Conservation (phyloP, 495 filamentous ascomycete species). For the Xylaria intraflava region DNA sequence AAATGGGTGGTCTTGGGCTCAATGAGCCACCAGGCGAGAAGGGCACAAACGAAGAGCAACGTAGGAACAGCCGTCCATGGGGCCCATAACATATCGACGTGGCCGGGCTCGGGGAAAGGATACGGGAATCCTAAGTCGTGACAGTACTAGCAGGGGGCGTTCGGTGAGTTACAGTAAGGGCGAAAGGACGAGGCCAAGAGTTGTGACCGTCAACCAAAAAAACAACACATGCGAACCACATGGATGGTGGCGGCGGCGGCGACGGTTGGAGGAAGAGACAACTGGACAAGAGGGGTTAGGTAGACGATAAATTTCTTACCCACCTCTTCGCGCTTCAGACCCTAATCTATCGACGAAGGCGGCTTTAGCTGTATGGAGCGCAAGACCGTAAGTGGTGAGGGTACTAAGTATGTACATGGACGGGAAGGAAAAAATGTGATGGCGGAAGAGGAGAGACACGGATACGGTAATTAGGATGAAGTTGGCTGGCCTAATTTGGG, state of each 20-base stretch:
- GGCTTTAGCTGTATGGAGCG: neutral
- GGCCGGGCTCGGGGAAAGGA: conserved; percentile 16
- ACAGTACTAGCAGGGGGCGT: neutral
- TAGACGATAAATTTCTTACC: neutral
- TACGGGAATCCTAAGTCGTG: neutral
- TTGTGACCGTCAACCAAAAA: neutral
- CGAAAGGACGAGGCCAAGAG: neutral
- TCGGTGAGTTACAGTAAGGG: neutral
- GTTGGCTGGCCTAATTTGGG: no score
- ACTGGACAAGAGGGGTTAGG: neutral
- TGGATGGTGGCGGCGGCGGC: neutral
- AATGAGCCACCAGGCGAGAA: conserved; percentile 44
- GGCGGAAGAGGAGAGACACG: neutral
- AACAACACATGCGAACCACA: neutral
- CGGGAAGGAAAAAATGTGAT: neutral
- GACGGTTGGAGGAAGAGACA: neutral
- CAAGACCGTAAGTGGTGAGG: no score
- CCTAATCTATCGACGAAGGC: neutral
- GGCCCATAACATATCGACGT: conserved; percentile 47
- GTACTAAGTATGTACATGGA: neutral
- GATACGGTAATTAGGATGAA: no score
- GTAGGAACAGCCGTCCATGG: conserved; percentile 43
- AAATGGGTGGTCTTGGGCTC: conserved; percentile 41
- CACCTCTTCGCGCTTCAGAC: neutral
- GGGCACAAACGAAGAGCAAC: conserved; percentile 44